Evolutionary conservation across 1,284 basidiomycete species (phyloP), one percentile per base, ranked within the genome.

Genomic region (Trichosporon sp.): DNA sequence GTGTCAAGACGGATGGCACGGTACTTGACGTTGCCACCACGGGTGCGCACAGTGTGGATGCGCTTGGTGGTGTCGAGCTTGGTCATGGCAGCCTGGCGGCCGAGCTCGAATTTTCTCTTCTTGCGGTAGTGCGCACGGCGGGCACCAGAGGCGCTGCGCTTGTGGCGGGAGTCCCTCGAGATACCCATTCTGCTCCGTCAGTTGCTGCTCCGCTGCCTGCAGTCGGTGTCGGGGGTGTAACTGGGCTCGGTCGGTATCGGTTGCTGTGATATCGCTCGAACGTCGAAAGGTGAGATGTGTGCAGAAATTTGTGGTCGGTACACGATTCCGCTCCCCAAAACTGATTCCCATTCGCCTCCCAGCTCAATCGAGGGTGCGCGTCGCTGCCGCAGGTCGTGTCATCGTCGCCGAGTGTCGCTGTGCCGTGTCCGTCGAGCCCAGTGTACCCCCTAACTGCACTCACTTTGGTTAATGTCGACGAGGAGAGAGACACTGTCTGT

Each of bases 21-120:
- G 87, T 90, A 90, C 86, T 98, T 98, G 84, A 88, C 75, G 87
- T 94, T 97, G 68, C 95, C 95, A 77, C 95, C 95, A 81, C 95
- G 92, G 65, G 91, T 90, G 81, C 95, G 92, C 74, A 98, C 94
- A 66, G 89, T 88, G 87, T 96, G 95, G 79, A 98, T 86, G 74
- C 95, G 92, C 87, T 97, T 98, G 72, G 90, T 81, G 69, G 94
- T 93, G 76, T 79, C 77, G 76, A 98, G 89, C 87, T 92, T 97
- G 83, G 95, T 98, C 89, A 87, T 93, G 75, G 95, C 95, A 70
- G 95, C 87, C 84, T 97, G 95, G 84, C 95, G 93, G 83, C 93
- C 94, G 82, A 97, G 91, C 88, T 97, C 94, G 86, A 96, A 96
- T 87, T 96, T 96, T 91, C 94, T 90, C 91, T 96, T 97, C 89